A percentile compares a stretch with the other conserved stretches of the same genome.
These are phyloP conservation scores for Suillus plorans DNA, from an alignment of 768 basidiomycete species.

Conservation along the genomic window DNA sequence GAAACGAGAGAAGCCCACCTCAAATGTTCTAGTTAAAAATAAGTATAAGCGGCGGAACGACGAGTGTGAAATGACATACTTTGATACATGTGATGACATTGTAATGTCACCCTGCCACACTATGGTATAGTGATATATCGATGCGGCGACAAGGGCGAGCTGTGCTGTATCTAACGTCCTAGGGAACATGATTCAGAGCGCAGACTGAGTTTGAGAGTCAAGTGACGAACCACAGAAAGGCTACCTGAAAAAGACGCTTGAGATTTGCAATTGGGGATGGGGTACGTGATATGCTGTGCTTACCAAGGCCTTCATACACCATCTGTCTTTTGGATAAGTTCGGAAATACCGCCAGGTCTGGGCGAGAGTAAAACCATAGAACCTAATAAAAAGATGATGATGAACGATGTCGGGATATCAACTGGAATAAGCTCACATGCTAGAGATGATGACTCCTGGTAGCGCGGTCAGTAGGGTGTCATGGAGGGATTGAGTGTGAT, in stretches of 20 bases:
- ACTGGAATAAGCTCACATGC: conserved; percentile 22
- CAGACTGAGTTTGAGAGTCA: not conserved
- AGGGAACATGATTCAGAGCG: not conserved
- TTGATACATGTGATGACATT: conserved; percentile 28
- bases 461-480: conserved; percentile 5
- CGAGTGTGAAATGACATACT: conserved; percentile 15
- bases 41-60: not conserved
- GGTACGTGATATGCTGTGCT: conserved; percentile 1
- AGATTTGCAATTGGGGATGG: not conserved
- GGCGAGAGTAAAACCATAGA: conserved; percentile 35
- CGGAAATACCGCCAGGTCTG: conserved; percentile 36
- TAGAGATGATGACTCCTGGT: conserved; percentile 32
- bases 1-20: not conserved
- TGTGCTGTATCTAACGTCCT: conserved; percentile 29
- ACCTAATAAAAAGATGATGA: conserved; percentile 15
- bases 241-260: conserved; percentile 19
- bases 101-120: conserved; percentile 24
- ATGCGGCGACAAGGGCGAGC: conserved; percentile 28
- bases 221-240: conserved; percentile 24
- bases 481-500: not conserved
- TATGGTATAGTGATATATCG: conserved; percentile 33
- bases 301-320: conserved; percentile 32
- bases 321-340: conserved; percentile 29
- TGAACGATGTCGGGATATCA: not conserved
- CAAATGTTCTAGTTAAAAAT: conserved; percentile 1